phyloP scores from a whole-genome alignment of 2,329 filamentous ascomycete genomes.

The Verticillium isaacii region DNA sequence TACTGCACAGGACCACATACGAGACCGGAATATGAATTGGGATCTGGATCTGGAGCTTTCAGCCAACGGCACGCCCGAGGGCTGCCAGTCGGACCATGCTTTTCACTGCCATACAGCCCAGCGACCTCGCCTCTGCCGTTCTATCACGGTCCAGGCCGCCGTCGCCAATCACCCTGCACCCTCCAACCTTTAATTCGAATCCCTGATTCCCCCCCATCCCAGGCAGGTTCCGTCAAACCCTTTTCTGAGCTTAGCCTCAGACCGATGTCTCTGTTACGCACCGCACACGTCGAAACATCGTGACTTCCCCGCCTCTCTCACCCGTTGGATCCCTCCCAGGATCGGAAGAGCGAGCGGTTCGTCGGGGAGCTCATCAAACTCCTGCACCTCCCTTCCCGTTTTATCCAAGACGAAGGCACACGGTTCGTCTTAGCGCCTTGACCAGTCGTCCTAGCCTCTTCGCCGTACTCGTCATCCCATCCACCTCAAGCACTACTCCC shows the following conservation, averaged over 20 bases:
- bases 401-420: background rate
- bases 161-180: background rate
- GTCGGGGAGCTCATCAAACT: background rate
- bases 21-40: background rate
- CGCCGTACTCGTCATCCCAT: background rate
- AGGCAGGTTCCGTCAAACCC: background rate
- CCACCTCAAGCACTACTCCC: background rate
- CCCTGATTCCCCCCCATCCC: background rate
- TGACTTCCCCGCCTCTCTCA: background rate
- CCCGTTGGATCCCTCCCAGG: background rate
- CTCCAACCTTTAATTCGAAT: background rate
- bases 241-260: background rate
- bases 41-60: background rate
- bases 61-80: background rate
- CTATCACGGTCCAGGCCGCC: background rate
- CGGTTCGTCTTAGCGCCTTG: conserved; percentile 1
- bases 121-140: background rate
- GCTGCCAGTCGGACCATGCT: background rate
- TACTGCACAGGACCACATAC: background rate
- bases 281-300: background rate
- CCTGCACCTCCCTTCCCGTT: background rate
- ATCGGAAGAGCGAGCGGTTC: background rate
- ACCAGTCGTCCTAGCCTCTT: background rate
- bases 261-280: background rate
- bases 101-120: background rate